A percentile compares a stretch with the other conserved stretches of the same genome.
phyloP scores from a whole-genome alignment of 306 rosid species.

The Datisca glomerata region DNA sequence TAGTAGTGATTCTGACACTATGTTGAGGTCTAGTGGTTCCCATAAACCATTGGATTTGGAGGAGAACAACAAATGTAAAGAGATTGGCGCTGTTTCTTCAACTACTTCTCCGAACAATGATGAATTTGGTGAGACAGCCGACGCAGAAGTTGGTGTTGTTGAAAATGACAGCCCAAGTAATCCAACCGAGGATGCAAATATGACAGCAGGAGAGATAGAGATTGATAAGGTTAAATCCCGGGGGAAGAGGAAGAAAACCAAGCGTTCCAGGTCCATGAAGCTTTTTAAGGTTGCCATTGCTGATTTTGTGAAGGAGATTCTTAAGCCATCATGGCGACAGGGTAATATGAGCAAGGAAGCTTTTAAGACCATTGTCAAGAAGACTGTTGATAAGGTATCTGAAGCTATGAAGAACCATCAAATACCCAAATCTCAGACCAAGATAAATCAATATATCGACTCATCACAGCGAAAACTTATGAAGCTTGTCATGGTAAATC shows the following conservation, averaged over 20 bases:
- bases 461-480: slow-evolving; percentile 88
- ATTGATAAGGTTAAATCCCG: slow-evolving; percentile 62
- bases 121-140: slow-evolving; percentile 87
- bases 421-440: slow-evolving; percentile 79
- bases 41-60: slow-evolving; percentile 38
- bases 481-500: slow-evolving; percentile 83
- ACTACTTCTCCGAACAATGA: slow-evolving; percentile 65
- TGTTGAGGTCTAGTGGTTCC: slow-evolving; percentile 38
- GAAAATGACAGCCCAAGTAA: slow-evolving; percentile 63
- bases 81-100: slow-evolving; percentile 55
- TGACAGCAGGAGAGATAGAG: slow-evolving; percentile 52
- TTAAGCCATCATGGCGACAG: slow-evolving; percentile 97
- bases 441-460: slow-evolving; percentile 78
- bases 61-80: slow-evolving; percentile 42
- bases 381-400: slow-evolving; percentile 95
- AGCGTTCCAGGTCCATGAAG: slow-evolving; percentile 74
- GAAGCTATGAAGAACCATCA: slow-evolving; percentile 95
- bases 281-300: slow-evolving; percentile 85
- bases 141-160: slow-evolving; percentile 74
- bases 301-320: slow-evolving; percentile 81
- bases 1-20: slow-evolving; percentile 40
- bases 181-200: slow-evolving; percentile 25
- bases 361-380: slow-evolving; percentile 91
- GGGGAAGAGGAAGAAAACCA: slow-evolving; percentile 60
- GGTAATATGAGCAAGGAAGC: slow-evolving; percentile 99